Evolutionary conservation across 371 early-diverging fungal species (phyloP).

Genomic region (Actinomucor elegans): DNA sequence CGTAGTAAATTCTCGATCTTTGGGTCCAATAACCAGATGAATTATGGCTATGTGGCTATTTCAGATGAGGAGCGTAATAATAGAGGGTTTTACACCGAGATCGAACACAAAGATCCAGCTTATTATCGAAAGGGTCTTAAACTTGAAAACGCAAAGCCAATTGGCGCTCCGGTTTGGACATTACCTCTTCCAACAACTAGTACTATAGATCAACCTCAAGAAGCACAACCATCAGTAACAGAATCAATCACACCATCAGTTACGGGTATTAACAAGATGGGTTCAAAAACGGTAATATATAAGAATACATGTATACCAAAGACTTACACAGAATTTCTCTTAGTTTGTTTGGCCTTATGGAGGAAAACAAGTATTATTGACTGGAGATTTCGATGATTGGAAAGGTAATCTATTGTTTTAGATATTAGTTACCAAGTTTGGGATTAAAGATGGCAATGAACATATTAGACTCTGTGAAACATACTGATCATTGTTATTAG

Average conservation of each 20-base stretch:
- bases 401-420: conserved; percentile 27
- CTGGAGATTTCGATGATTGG: conserved; percentile 57
- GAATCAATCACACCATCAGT: not conserved
- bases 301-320: too few species aligned
- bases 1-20: not conserved
- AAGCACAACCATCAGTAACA: not conserved
- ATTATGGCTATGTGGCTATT: conserved; percentile 1
- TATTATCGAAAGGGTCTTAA: not conserved
- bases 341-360: conserved; percentile 52
- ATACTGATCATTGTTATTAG: not conserved
- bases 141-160: not conserved
- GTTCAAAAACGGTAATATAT: conserved; percentile 3
- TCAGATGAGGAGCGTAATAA: not conserved
- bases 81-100: not conserved
- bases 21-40: not conserved
- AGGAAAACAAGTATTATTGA: conserved; percentile 43
- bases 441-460: not conserved
- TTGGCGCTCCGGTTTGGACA: conserved; percentile 4
- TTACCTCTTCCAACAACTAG: not conserved
- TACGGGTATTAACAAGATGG: not conserved
- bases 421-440: not conserved
- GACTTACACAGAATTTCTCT: too few species aligned
- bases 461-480: conserved; percentile 4
- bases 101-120: not conserved
- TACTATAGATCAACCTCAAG: too few species aligned